Base-by-base conservation (phyloP, 257 asterid genomes). In the Solanum dulcamara region DNA sequence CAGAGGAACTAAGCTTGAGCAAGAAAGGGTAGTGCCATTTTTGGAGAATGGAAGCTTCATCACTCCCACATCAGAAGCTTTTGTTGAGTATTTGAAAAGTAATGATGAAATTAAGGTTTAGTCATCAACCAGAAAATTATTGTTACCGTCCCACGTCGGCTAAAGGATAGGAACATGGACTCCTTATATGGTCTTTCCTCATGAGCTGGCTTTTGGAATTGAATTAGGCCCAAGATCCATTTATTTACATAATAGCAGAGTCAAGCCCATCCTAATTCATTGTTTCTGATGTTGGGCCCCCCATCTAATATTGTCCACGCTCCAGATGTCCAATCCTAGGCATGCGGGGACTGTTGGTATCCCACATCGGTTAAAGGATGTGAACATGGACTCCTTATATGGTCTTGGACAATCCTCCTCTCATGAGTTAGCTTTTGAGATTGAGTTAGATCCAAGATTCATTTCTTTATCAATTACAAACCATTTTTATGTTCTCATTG, bases 71-170 rank as follows among this genome's bases (percentile, higher is more conserved):
- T 89, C 59, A 53, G 44, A 42, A 22, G 30, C 42, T 89, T 32
- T 89, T 72, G 87, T 74, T 10, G 72, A 85, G 80, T 88, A 85
- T 74, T 81, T 85, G 59, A 79, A 83, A 46, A 83, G 50, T 89
- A 85, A 84, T 74, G 22, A 20, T 74, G 57, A 42, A 14, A 74
- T 44, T 13, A 40, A 74, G 57, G 57, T 40, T 13, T 40, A 40
- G 13, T 3, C 81, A 74, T 74, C 81, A 74, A 40, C 57, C 35
- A 38, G 57, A 14, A 24, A 42, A 42, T 24, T 51, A 51, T 4
- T 51, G 59, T 17, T 51, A n/a, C n/a, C 17, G n/a, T 51, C 59
- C 59, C 24, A 51, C 59, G 17, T 51, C 7, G 10, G 24, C 24
- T 51, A 18, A 51, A 51, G 10, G n/a, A 51, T 51, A 18, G 24